A percentile compares a stretch with the other conserved stretches of the same genome.
Evolutionary conservation across 306 rosid genomes (phyloP).

Genomic region (Casuarina cunninghamiana): DNA sequence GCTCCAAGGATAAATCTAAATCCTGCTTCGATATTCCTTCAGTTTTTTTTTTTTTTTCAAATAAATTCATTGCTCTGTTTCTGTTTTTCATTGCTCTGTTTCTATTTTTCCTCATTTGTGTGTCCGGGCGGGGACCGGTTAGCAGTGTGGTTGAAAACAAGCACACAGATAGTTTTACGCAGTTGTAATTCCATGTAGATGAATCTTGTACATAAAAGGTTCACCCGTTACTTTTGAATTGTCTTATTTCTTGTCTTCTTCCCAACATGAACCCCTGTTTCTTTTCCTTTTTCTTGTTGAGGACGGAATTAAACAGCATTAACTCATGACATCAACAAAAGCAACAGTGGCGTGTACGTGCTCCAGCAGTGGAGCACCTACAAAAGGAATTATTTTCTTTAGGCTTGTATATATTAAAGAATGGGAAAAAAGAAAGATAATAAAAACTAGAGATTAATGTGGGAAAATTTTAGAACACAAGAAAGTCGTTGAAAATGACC

Average conservation of each 20-base stretch:
- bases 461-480: too few relatives aligned
- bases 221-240: not conserved
- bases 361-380: too few relatives aligned
- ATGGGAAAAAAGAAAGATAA: too few relatives aligned
- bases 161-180: not conserved
- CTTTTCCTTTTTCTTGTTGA: not conserved
- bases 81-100: not conserved
- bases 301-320: too few relatives aligned
- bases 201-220: not conserved
- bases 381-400: too few relatives aligned
- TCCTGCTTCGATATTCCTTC: not conserved
- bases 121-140: not conserved
- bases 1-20: conserved; percentile 18
- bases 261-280: not conserved
- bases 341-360: too few relatives aligned
- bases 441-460: too few relatives aligned
- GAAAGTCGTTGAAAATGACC: too few relatives aligned
- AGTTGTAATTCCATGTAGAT: not conserved
- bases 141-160: not conserved
- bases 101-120: not conserved
- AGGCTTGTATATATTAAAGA: too few relatives aligned
- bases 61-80: not conserved
- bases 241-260: not conserved
- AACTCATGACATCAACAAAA: too few relatives aligned
- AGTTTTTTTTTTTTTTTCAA: not conserved